Evolutionary conservation across 129 eudicot species (phyloP), one percentile per base, ranked within the genome.

Genomic region (Chrysanthemum lavandulifolium): DNA sequence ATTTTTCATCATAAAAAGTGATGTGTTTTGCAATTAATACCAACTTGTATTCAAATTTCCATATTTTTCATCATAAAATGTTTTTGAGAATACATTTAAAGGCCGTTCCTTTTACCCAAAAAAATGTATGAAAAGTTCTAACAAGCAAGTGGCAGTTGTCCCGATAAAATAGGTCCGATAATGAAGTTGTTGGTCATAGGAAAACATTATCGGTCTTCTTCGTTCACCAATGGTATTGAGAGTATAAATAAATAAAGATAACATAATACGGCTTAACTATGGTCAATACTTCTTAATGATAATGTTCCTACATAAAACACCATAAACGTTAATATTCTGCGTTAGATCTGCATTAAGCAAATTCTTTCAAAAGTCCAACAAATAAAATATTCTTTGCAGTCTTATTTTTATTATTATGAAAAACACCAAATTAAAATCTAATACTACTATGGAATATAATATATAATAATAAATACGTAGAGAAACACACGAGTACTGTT

Each of bases 401-500:
- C 56, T 47, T 18, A 1, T 6, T 14, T 16, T 15, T 16, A 21
- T 2, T 8, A 7, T 2, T 8, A 7, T 40, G 8, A 36, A 36
- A 36, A 36, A 36, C 43, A 36, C 43, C 43, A 36, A 36, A 36
- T 36, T 36, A 36, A 36, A 33, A 31, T 31, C 36, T 31, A 31
- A 31, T 29, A 29, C 33, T 29, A 29, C 4, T 29, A 56, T 16
- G 1, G 21, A 8, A 57, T 56, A 55, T 55, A 36, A 58, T 6
- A 47, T 18, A 59, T n/a, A 33, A 36, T 1, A 65, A 25, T n/a
- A 63, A 73, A 60, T 23, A 74, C 36, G 71, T 31, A 56, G 14
- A 68, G 45, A 43, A 12, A 73, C n/a, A 52, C 52, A 59, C 52
- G 43, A 31, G 67, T 56, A 53, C 58, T 80, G 58, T 74, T 60